Conservation (phyloP, 176 grass and related monocot genomes). For the Themeda triandra region DNA sequence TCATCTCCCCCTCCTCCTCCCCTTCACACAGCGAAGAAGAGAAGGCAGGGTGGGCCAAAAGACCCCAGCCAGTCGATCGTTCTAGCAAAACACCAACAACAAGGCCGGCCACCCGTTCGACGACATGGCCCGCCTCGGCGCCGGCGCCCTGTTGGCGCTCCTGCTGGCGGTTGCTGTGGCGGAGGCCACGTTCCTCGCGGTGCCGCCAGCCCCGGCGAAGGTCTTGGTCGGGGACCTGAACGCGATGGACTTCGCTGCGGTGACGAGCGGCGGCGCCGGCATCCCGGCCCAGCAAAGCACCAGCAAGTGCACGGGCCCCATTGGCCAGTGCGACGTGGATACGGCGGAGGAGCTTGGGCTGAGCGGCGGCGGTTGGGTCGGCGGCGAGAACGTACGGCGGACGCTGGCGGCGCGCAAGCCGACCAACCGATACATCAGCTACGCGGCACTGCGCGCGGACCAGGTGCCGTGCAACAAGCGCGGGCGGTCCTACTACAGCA, state of each 20-base stretch:
- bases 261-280: no score
- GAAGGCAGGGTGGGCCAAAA: constrained; percentile 19
- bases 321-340: constrained; percentile 46
- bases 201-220: neutral
- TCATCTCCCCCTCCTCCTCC: constrained; percentile 20
- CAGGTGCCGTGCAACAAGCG: constrained; percentile 65
- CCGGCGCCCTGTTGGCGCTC: constrained; percentile 34
- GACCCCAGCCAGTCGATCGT: neutral
- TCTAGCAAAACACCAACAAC: neutral
- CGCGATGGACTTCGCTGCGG: neutral
- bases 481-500: constrained; percentile 70
- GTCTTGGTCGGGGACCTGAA: neutral
- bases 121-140: constrained; percentile 34
- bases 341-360: constrained; percentile 38
- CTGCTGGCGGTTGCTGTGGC: constrained; percentile 21
- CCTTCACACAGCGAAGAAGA: constrained; percentile 25
- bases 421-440: constrained; percentile 56
- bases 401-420: constrained; percentile 23
- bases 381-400: constrained; percentile 6
- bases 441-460: constrained; percentile 51
- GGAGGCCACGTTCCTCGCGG: neutral
- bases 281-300: neutral
- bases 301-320: constrained; percentile 31
- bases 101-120: neutral
- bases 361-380: neutral